Evolutionary conservation across 768 basidiomycete species (phyloP).

Genomic region (Crucibulum laeve): DNA sequence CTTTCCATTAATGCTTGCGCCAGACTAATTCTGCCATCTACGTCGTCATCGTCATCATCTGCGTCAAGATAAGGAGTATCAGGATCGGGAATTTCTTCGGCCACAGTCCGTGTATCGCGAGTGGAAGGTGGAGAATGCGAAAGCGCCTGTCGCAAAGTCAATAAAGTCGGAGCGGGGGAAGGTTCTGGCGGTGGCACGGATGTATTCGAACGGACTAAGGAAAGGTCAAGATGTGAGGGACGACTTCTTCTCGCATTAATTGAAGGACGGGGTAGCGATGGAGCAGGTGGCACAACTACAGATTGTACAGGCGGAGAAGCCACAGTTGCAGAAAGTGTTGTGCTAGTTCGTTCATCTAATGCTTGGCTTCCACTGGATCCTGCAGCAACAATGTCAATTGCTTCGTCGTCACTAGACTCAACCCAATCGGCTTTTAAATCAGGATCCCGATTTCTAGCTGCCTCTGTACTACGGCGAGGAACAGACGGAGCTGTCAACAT

Average conservation of each 20-base stretch:
- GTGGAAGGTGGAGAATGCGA: slow-evolving; percentile 37
- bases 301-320: slow-evolving; percentile 18
- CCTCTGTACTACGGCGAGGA: slow-evolving; percentile 28
- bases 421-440: slow-evolving; percentile 66
- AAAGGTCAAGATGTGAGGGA: slow-evolving; percentile 67
- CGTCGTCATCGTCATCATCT: slow-evolving; percentile 60
- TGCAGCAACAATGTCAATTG: slow-evolving; percentile 77
- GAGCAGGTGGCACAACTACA: slow-evolving; percentile 19
- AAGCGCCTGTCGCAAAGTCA: slow-evolving; percentile 64
- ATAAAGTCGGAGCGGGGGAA: slow-evolving; percentile 58
- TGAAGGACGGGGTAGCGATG: slow-evolving; percentile 24
- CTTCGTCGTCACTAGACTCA: slow-evolving; percentile 83
- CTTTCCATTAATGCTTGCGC: slow-evolving; percentile 76
- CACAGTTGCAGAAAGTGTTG: slow-evolving; percentile 32
- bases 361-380: slow-evolving; percentile 79
- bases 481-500: slow-evolving; percentile 47
- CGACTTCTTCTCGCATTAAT: slow-evolving; percentile 43
- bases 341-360: slow-evolving; percentile 80
- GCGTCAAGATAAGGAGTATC: slow-evolving; percentile 37
- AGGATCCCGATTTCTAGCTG: slow-evolving; percentile 28
- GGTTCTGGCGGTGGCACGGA: slow-evolving; percentile 39
- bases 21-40: slow-evolving; percentile 64
- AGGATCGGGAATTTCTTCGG: slow-evolving; percentile 16
- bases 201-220: slow-evolving; percentile 30
- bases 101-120: slow-evolving; percentile 11